These are phyloP conservation scores for Globisporangium takayamanum DNA, from an alignment of 352 stramenopile species.

Conservation along the genomic window DNA sequence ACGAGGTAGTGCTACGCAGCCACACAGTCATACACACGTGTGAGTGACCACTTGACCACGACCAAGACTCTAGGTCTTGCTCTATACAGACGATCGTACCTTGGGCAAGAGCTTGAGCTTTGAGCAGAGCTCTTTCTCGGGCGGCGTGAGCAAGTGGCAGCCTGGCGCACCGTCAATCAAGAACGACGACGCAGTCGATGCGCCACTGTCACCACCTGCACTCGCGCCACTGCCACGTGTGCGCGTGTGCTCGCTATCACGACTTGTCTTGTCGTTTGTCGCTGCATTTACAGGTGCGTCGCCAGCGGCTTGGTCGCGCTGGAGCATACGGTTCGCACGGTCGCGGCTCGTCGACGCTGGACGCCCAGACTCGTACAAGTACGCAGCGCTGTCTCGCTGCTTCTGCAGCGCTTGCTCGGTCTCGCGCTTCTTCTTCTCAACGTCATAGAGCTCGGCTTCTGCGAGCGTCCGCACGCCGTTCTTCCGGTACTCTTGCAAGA, in stretches of 20 bases:
- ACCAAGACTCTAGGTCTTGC: background rate
- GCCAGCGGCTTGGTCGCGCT: slow-evolving; percentile 39
- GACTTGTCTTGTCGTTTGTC: slow-evolving; percentile 5
- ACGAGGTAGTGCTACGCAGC: slow-evolving; percentile 86
- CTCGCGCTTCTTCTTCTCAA: slow-evolving; percentile 91
- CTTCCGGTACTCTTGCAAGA: slow-evolving; percentile 94
- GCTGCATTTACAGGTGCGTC: slow-evolving; percentile 7
- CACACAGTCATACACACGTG: slow-evolving; percentile 4
- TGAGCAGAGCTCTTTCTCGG: slow-evolving; percentile 88
- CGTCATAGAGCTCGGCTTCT: slow-evolving; percentile 93
- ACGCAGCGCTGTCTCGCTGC: slow-evolving; percentile 80
- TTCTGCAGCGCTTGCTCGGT: slow-evolving; percentile 87
- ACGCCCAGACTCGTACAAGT: slow-evolving; percentile 77
- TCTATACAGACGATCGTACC: slow-evolving; percentile 21
- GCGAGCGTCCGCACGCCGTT: slow-evolving; percentile 92
- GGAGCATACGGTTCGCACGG: slow-evolving; percentile 64
- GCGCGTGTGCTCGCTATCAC: slow-evolving; percentile 16
- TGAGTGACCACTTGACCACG: background rate
- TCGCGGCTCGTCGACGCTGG: slow-evolving; percentile 46
- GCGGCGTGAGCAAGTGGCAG: slow-evolving; percentile 84
- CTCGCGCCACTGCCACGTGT: slow-evolving; percentile 12
- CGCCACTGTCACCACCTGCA: slow-evolving; percentile 5
- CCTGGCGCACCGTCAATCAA: slow-evolving; percentile 80
- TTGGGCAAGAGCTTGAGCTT: slow-evolving; percentile 89
- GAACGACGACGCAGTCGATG: slow-evolving; percentile 32